These are phyloP conservation scores for Quambalaria eucalypti DNA, from an alignment of 1,284 basidiomycete genomes.

Conservation along the genomic window DNA sequence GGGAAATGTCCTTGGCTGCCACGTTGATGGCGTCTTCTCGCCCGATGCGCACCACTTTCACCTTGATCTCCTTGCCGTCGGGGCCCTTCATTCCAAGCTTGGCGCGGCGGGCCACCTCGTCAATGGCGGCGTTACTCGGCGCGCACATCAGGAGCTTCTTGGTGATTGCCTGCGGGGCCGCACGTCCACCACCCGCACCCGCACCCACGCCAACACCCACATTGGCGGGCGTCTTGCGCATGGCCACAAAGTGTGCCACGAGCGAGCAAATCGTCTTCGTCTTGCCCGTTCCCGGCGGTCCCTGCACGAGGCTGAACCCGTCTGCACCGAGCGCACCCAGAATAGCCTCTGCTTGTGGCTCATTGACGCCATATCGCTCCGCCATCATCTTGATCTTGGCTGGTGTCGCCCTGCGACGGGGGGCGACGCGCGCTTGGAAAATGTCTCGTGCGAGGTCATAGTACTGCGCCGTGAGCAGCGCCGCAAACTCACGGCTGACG, in stretches of 20 bases:
- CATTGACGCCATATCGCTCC: conserved; percentile 68
- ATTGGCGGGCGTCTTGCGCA: conserved; percentile 19
- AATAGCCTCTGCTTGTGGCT: conserved; percentile 88
- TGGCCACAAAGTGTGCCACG: conserved; percentile 70
- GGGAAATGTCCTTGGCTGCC: conserved; percentile 73
- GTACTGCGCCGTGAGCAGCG: conserved; percentile 70
- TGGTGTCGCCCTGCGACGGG: neutral
- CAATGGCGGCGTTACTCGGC: conserved; percentile 95
- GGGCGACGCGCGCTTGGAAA: conserved; percentile 57
- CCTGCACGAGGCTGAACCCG: conserved; percentile 90
- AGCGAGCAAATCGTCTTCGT: conserved; percentile 95
- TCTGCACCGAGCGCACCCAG: conserved; percentile 58
- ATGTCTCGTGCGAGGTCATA: conserved; percentile 69
- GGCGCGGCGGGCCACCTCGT: conserved; percentile 83
- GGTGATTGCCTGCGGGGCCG: conserved; percentile 8
- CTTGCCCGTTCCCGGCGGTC: conserved; percentile 82
- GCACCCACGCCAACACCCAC: conserved; percentile 13
- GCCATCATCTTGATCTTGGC: conserved; percentile 52
- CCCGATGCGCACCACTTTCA: conserved; percentile 84
- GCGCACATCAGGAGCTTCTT: conserved; percentile 86
- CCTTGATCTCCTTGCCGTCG: conserved; percentile 55
- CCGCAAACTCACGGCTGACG: conserved; percentile 81
- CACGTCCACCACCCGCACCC: neutral
- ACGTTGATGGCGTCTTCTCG: conserved; percentile 68
- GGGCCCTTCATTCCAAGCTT: conserved; percentile 65